A percentile compares a stretch with the other conserved stretches of the same genome.
These are phyloP conservation scores for Teunomyces barrocoloradensis DNA, from an alignment of 805 yeast genomes.

Conservation along the genomic window DNA sequence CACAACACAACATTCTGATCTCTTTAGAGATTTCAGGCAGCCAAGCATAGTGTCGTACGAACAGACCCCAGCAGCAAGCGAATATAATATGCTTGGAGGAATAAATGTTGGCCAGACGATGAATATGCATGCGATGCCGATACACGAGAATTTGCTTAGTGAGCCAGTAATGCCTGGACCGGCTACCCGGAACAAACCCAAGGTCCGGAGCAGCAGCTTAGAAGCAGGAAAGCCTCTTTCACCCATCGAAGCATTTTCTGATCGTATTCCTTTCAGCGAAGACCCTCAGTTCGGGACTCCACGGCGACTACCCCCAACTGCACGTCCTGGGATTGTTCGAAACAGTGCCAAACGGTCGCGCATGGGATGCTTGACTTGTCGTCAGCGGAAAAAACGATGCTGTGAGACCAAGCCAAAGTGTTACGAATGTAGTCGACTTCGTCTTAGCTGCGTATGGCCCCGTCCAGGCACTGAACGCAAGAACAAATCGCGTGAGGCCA, in stretches of 20 bases:
- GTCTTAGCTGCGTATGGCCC: slow-evolving; percentile 72
- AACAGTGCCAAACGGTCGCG: slow-evolving; percentile 49
- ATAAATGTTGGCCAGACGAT: not conserved
- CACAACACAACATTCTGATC: not conserved
- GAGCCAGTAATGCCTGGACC: not conserved
- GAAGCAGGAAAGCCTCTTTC: not conserved
- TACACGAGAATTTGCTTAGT: not conserved
- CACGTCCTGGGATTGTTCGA: not conserved
- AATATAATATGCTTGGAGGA: not conserved
- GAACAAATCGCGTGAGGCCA: slow-evolving; percentile 51
- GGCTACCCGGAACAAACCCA: not conserved
- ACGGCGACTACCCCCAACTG: not conserved
- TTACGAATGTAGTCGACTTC: slow-evolving; percentile 62
- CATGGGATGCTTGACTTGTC: slow-evolving; percentile 76
- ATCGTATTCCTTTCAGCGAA: not conserved
- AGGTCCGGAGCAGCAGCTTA: not conserved
- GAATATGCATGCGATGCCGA: not conserved
- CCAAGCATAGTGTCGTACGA: not conserved
- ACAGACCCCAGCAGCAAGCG: not conserved
- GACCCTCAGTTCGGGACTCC: not conserved
- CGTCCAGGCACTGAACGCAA: slow-evolving; percentile 64
- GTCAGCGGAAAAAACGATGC: slow-evolving; percentile 75
- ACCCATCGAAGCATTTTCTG: not conserved
- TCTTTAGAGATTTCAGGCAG: not conserved
- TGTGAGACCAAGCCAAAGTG: slow-evolving; percentile 70